These are phyloP conservation scores for Podospora didyma DNA, from an alignment of 495 filamentous ascomycete species.

Conservation along the genomic window DNA sequence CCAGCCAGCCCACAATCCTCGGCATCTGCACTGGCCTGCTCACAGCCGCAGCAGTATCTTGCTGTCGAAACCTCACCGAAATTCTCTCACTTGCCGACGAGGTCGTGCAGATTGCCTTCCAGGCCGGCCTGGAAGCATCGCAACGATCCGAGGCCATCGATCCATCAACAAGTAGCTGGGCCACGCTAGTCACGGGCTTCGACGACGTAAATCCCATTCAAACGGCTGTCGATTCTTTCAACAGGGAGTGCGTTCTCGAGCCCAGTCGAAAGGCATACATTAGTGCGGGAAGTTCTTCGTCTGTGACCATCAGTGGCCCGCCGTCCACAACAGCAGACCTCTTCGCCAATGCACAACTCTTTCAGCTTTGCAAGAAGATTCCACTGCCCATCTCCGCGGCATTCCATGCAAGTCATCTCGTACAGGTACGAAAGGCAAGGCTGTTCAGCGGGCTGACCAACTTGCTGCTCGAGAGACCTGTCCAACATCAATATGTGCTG, in stretches of 20 bases:
- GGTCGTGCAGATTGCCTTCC: conserved; percentile 59
- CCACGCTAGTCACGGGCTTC: conserved; percentile 40
- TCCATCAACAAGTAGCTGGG: conserved; percentile 34
- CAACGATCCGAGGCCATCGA: conserved; percentile 34
- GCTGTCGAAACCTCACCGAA: conserved; percentile 52
- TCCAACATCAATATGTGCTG: conserved; percentile 6
- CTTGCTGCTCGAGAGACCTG: not conserved
- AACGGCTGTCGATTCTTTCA: conserved; percentile 30
- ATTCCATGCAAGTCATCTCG: conserved; percentile 32
- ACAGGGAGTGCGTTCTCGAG: not conserved
- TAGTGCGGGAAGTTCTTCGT: conserved; percentile 28
- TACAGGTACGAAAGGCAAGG: not conserved
- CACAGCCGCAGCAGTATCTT: conserved; percentile 59
- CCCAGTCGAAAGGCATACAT: conserved; percentile 11
- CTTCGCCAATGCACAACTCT: not conserved
- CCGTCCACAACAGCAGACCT: conserved; percentile 14
- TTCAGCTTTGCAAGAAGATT: conserved; percentile 36
- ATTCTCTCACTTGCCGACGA: conserved; percentile 59
- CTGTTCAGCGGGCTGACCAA: not conserved
- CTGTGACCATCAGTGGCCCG: conserved; percentile 36
- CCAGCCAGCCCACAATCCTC: conserved; percentile 32
- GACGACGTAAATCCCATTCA: conserved; percentile 24
- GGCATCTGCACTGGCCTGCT: conserved; percentile 62
- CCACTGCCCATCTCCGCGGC: conserved; percentile 56
- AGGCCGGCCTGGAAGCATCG: conserved; percentile 51